A percentile compares a stretch with the other conserved stretches of the same genome.
These are phyloP conservation scores for Rhypophila decipiens DNA, from an alignment of 495 filamentous ascomycete species.

Conservation along the genomic window DNA sequence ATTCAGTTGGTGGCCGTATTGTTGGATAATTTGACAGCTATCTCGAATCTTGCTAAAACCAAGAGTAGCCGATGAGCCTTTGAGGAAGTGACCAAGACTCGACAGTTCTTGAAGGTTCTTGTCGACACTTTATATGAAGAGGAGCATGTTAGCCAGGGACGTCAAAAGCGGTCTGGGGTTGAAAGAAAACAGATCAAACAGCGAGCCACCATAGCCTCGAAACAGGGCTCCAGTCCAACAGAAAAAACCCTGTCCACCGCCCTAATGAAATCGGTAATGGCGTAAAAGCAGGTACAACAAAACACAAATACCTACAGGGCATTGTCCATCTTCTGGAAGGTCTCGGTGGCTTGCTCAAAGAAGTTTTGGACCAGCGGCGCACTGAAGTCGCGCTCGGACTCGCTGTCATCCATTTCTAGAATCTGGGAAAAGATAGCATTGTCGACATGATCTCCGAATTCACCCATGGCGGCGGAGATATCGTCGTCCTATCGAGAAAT, in stretches of 20 bases:
- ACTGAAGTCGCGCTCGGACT: conserved; percentile 69
- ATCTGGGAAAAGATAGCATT: conserved; percentile 82
- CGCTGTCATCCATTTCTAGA: conserved; percentile 91
- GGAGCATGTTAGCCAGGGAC: conserved; percentile 11
- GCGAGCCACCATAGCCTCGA: too few relatives aligned
- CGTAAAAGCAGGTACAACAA: not conserved
- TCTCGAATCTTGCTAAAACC: conserved; percentile 90
- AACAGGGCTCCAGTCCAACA: too few relatives aligned
- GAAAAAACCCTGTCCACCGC: too few relatives aligned
- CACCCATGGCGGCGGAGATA: conserved; percentile 21
- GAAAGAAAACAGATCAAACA: not conserved
- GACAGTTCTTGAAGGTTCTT: conserved; percentile 68
- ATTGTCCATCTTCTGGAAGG: conserved; percentile 79
- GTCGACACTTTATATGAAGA: conserved; percentile 42
- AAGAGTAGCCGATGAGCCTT: conserved; percentile 95
- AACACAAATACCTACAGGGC: conserved; percentile 58
- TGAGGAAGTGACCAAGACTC: conserved; percentile 86
- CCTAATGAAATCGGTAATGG: not conserved
- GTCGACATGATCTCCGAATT: conserved; percentile 69
- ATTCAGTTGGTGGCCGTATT: conserved; percentile 75
- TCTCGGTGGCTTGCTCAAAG: conserved; percentile 83
- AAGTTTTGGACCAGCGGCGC: conserved; percentile 84
- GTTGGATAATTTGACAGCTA: conserved; percentile 91
- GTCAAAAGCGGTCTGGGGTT: not conserved
- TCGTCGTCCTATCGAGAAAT: conserved; percentile 24